These are phyloP conservation scores for Tagetes erecta DNA, from an alignment of 129 eudicot genomes.

Conservation along the genomic window DNA sequence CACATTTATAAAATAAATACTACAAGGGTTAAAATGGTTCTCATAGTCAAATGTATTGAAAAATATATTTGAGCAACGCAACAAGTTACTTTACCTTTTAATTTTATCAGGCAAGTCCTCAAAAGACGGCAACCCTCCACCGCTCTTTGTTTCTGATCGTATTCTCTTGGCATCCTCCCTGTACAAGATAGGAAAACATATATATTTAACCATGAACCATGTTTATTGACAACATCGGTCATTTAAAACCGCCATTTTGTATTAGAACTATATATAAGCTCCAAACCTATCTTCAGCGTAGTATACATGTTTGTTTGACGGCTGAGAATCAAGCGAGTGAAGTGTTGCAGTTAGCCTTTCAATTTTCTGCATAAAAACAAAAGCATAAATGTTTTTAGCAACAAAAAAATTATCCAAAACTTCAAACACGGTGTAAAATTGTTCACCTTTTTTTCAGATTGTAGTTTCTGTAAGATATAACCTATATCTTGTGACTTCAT, in stretches of 20 bases:
- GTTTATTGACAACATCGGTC: neutral
- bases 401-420: neutral
- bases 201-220: neutral
- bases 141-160: conserved; percentile 35
- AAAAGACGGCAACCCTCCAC: conserved; percentile 25
- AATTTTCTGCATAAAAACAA: conserved; percentile 49
- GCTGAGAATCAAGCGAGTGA: conserved; percentile 62
- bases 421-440: neutral
- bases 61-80: neutral
- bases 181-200: neutral
- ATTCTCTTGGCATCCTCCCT: conserved; percentile 88
- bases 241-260: neutral
- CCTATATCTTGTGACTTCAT: conserved; percentile 97
- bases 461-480: conserved; percentile 85
- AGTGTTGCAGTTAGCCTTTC: conserved; percentile 71
- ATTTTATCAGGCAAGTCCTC: conserved; percentile 54
- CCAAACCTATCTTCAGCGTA: conserved; percentile 82
- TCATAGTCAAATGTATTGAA: too few species aligned
- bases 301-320: conserved; percentile 67
- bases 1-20: too few species aligned
- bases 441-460: conserved; percentile 76
- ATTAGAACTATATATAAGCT: neutral
- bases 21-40: too few species aligned
- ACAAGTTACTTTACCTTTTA: conserved; percentile 46
- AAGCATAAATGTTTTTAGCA: conserved; percentile 19